phyloP scores from a whole-genome alignment of 345 rosid species.

The Crucihimalaya himalaica region DNA sequence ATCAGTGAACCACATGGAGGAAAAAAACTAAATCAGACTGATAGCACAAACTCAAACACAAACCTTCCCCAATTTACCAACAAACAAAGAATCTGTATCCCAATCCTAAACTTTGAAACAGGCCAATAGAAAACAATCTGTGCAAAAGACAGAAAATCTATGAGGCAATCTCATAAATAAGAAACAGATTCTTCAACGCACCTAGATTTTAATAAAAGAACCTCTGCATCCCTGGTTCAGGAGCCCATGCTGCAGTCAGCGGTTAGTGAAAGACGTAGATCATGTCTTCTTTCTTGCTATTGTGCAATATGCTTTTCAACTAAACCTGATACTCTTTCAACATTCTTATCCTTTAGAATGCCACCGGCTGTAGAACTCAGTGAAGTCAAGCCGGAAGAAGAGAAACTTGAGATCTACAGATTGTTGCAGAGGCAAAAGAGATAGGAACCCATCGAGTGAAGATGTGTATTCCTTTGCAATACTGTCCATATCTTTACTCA shows the following conservation, averaged over 20 bases:
- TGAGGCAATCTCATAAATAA: constrained; percentile 18
- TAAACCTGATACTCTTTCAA: constrained; percentile 25
- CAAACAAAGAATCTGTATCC: constrained; percentile 30
- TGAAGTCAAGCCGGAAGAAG: constrained; percentile 91
- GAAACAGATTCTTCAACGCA: constrained; percentile 29
- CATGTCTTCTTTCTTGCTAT: constrained; percentile 30
- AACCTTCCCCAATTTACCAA: constrained; percentile 32
- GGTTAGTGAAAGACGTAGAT: constrained; percentile 34
- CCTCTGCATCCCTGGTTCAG: constrained; percentile 22
- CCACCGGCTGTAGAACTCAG: constrained; percentile 81
- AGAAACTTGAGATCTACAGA: constrained; percentile 93
- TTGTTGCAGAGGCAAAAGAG: constrained; percentile 86
- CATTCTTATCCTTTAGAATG: constrained; percentile 49
- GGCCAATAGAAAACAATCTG: constrained; percentile 31
- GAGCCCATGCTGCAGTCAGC: constrained; percentile 34
- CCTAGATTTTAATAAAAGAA: constrained; percentile 27
- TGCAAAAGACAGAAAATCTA: constrained; percentile 23
- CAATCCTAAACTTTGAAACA: constrained; percentile 24
- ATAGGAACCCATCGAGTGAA: constrained; percentile 76
- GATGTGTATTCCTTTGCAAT: constrained; percentile 71
- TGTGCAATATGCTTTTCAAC: constrained; percentile 32
- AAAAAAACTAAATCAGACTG: constrained; percentile 26
- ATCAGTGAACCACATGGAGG: constrained; percentile 28
- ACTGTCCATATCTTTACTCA: constrained; percentile 77
- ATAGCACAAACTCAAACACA: constrained; percentile 32